phyloP scores from a whole-genome alignment of 1,284 basidiomycete species.

The Apiotrichum akiyoshidainum region DNA sequence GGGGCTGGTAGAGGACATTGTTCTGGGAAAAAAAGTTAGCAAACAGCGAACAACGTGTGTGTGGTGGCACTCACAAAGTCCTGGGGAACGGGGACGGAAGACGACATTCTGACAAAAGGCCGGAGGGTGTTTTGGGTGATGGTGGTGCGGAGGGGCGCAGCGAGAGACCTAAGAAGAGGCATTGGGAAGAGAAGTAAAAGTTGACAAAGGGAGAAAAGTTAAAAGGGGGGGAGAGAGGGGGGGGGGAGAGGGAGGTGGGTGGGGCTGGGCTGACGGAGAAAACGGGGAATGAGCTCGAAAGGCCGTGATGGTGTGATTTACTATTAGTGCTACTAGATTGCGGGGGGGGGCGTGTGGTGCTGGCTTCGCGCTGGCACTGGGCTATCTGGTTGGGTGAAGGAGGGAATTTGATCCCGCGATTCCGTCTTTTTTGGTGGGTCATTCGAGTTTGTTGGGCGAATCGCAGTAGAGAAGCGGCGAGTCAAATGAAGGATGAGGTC shows the following conservation, averaged over 20 bases:
- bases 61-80: constrained; percentile 51
- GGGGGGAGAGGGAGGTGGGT: no score
- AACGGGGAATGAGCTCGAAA: no score
- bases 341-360: no score
- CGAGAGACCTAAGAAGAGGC: constrained; percentile 21
- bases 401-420: no score
- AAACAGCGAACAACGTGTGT: neutral
- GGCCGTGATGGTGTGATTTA: no score
- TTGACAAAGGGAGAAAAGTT: constrained; percentile 8
- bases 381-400: no score
- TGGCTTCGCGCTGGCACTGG: no score
- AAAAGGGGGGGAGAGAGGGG: constrained; percentile 7
- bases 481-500: no score
- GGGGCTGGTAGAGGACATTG: constrained; percentile 80
- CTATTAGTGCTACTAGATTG: no score
- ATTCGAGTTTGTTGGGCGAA: no score
- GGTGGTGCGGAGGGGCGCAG: constrained; percentile 25
- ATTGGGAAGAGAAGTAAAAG: constrained; percentile 17
- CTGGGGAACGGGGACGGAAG: constrained; percentile 52
- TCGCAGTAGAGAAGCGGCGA: no score
- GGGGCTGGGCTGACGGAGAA: neutral
- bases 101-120: constrained; percentile 46
- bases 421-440: no score
- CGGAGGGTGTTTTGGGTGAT: constrained; percentile 22
- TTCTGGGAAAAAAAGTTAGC: constrained; percentile 59